These are phyloP conservation scores for Deakozyma indianensis DNA, from an alignment of 805 yeast genomes.

Conservation along the genomic window DNA sequence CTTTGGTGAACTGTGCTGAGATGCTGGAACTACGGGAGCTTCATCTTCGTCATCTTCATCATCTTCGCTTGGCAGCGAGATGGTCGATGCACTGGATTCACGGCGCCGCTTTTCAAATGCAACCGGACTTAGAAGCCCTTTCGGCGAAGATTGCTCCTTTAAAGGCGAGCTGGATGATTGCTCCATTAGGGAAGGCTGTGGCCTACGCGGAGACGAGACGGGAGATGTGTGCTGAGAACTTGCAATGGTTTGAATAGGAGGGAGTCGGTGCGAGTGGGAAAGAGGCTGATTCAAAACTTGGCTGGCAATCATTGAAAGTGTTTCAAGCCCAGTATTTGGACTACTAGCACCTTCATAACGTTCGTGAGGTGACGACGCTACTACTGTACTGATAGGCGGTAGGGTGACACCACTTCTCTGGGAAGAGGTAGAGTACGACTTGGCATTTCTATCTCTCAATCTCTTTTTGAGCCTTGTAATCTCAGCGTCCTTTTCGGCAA, in stretches of 20 bases:
- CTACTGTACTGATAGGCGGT: not conserved
- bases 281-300: conserved; percentile 7
- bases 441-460: conserved; percentile 11
- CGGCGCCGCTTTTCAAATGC: conserved; percentile 19
- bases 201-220: not conserved
- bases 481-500: conserved; percentile 31
- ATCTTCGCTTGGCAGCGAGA: conserved; percentile 20
- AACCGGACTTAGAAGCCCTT: conserved; percentile 14
- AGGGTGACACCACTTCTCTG: not conserved
- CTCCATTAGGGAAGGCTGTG: conserved; percentile 1
- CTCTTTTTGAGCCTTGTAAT: conserved; percentile 26
- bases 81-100: conserved; percentile 22
- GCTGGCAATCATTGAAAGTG: not conserved
- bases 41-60: conserved; percentile 9
- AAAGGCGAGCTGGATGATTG: not conserved
- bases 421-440: not conserved
- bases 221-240: not conserved
- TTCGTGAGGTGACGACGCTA: not conserved
- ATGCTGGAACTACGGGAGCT: not conserved
- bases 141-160: conserved; percentile 2
- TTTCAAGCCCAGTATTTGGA: not conserved
- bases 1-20: conserved; percentile 3
- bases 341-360: not conserved
- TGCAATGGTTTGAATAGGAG: not conserved
- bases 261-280: conserved; percentile 2